These are phyloP conservation scores for Podaxis carcinomalis DNA, from an alignment of 768 basidiomycete species.

Conservation along the genomic window DNA sequence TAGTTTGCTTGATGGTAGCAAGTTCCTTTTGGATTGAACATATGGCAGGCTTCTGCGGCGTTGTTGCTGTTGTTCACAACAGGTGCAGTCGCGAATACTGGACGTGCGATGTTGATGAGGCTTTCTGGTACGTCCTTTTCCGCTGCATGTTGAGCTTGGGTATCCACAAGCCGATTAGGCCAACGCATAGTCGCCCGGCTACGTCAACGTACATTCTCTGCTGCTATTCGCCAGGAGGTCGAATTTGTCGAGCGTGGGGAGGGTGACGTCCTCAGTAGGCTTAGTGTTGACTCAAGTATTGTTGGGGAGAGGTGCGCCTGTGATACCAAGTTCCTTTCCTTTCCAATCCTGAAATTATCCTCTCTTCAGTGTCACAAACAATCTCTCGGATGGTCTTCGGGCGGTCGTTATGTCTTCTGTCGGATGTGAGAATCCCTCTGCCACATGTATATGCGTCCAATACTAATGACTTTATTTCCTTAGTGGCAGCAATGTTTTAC, in stretches of 20 bases:
- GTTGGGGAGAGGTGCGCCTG: conserved; percentile 79
- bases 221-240: conserved; percentile 86
- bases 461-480: background rate
- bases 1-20: conserved; percentile 33
- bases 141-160: background rate
- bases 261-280: conserved; percentile 88
- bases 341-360: background rate
- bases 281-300: conserved; percentile 89
- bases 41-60: conserved; percentile 73
- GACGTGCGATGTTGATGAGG: conserved; percentile 80
- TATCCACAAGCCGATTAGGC: conserved; percentile 31
- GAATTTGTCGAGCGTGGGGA: conserved; percentile 91
- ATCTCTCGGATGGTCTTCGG: conserved; percentile 75
- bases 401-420: conserved; percentile 92
- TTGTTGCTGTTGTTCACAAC: conserved; percentile 76
- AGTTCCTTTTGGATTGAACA: conserved; percentile 76
- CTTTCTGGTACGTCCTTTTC: conserved; percentile 55
- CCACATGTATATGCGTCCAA: background rate
- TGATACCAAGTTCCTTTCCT: background rate
- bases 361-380: conserved; percentile 61
- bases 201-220: conserved; percentile 76
- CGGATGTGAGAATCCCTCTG: conserved; percentile 57
- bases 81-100: conserved; percentile 86
- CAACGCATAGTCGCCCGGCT: conserved; percentile 89
- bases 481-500: conserved; percentile 94